Evolutionary conservation across 129 eudicot species (phyloP).

Genomic region (Tagetes patula): DNA sequence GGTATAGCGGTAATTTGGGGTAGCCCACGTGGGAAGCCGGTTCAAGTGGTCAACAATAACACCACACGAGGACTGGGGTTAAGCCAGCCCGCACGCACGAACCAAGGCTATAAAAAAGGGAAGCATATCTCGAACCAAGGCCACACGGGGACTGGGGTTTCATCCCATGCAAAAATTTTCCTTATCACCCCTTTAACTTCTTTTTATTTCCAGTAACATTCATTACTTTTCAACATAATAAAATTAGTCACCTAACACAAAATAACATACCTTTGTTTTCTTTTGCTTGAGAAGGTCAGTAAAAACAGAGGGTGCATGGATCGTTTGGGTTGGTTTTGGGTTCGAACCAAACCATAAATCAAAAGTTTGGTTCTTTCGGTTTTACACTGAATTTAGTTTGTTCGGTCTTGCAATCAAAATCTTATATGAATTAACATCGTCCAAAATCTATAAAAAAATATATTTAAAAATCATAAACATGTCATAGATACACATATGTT

Average conservation of each 20-base stretch:
- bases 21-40: constrained; percentile 36
- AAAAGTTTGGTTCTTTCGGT: too few relatives aligned
- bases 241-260: not conserved
- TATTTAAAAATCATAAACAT: too few relatives aligned
- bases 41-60: constrained; percentile 32
- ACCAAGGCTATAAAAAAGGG: constrained; percentile 33
- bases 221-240: not conserved
- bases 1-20: constrained; percentile 17
- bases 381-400: too few relatives aligned
- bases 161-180: not conserved
- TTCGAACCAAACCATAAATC: too few relatives aligned
- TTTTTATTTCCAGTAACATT: not conserved
- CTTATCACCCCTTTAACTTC: constrained; percentile 19
- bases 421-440: too few relatives aligned
- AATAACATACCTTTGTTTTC: not conserved
- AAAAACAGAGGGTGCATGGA: too few relatives aligned
- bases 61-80: constrained; percentile 41
- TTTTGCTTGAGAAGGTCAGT: too few relatives aligned
- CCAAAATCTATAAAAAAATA: too few relatives aligned
- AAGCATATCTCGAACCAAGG: constrained; percentile 30
- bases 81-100: constrained; percentile 36
- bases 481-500: too few relatives aligned
- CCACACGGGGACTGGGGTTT: constrained; percentile 11
- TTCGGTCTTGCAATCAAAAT: too few relatives aligned
- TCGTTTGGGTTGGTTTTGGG: too few relatives aligned